phyloP scores from a whole-genome alignment of 2,329 filamentous ascomycete genomes.

The Albifimbria verrucaria region DNA sequence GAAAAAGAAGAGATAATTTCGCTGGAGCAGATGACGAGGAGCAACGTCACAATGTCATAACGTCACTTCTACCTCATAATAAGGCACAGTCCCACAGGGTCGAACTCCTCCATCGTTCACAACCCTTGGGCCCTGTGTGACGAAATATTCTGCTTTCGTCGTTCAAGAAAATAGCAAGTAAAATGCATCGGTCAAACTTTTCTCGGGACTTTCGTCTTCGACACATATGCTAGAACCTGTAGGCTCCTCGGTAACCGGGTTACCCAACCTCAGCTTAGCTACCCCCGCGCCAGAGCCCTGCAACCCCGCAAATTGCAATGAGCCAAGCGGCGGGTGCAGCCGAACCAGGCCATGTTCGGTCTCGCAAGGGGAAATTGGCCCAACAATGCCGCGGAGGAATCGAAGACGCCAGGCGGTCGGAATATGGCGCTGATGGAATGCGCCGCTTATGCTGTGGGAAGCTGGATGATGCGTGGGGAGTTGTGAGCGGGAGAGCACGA shows the following conservation, averaged over 20 bases:
- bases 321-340: background rate
- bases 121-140: too few relatives aligned
- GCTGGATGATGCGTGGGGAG: background rate
- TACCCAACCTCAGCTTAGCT: background rate
- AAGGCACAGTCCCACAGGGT: too few relatives aligned
- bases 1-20: slow-evolving; percentile 5
- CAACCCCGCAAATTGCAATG: slow-evolving; percentile 9
- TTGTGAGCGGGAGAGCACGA: background rate
- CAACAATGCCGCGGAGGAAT: background rate
- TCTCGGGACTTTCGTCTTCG: background rate
- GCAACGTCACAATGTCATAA: background rate
- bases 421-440: background rate
- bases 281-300: slow-evolving; percentile 5
- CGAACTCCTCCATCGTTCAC: too few relatives aligned
- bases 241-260: background rate
- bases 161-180: too few relatives aligned
- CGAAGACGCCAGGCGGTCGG: background rate
- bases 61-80: too few relatives aligned
- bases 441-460: background rate
- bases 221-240: too few relatives aligned
- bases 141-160: too few relatives aligned
- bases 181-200: too few relatives aligned
- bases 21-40: background rate
- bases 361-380: background rate
- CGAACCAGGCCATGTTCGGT: background rate